Evolutionary conservation across 2,329 filamentous ascomycete species (phyloP), one percentile per base, ranked within the genome.

Genomic region (Sporothrix phasma): DNA sequence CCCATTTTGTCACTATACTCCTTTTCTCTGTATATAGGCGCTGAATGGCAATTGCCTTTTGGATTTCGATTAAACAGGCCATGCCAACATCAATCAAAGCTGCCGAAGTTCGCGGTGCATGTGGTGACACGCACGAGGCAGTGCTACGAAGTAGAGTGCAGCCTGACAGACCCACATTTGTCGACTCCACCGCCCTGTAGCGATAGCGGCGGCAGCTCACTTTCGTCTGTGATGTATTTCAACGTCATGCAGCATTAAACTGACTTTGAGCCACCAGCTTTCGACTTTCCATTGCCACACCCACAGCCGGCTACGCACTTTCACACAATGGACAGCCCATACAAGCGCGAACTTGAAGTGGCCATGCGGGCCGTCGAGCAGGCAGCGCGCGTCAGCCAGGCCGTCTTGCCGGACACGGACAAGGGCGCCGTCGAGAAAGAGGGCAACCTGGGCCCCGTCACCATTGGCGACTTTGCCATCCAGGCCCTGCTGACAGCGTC

Each of bases 391-490:
- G 72, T 85, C 64, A 82, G 80, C 69, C 78, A 80, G 61, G 76
- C 76, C 2, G 77, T 83, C 47, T 74, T 83, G 51, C 72, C 76
- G 0, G 71, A 75, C 2, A 73, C 76, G 34, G 79, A 82, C 72
- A 82, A 82, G 69, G 80, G 79, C 63, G 75, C 76, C 26, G 71
- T 83, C 26, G 75, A 79, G 65, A 85, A 85, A 67, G 77, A 79
- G 49, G 82, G 84, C 70, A 61, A 68, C 46, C 73, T 83, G 41
- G 82, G 79, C 63, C 82, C 81, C 2, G 83, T 85, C 54, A 85
- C 83, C 0, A 75, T 84, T 22, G 83, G 80, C 70, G 83, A 85
- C 71, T 84, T 85, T 67, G 82, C 83, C 62, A 79, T 84, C 64
- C 82, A 85, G 69, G 81, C 81, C 0, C 74, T 85, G 5, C 75